Conservation (phyloP, 73 alveolate genomes). For the Blepharisma japonicum region DNA sequence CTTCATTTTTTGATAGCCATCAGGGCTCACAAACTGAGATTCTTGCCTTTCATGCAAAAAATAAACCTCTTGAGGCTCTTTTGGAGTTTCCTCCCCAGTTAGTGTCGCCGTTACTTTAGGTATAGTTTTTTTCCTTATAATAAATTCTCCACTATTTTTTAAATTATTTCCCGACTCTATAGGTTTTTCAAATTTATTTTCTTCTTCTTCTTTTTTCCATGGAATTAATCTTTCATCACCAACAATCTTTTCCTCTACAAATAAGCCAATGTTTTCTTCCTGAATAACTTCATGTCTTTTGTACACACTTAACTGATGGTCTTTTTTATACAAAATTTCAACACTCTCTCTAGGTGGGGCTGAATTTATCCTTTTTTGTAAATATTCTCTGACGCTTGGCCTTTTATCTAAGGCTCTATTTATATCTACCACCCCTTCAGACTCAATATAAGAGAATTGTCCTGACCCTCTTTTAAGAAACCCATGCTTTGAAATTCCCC, state of each 20-base stretch:
- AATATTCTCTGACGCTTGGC: too few relatives aligned
- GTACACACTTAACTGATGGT: background rate
- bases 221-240: background rate
- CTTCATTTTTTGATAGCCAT: too few relatives aligned
- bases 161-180: background rate
- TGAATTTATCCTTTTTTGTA: too few relatives aligned
- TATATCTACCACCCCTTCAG: background rate
- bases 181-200: background rate
- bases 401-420: slow-evolving; percentile 20
- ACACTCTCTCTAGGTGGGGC: background rate
- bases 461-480: slow-evolving; percentile 17
- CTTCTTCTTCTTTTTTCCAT: background rate
- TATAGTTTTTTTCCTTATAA: background rate
- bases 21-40: too few relatives aligned
- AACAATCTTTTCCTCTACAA: background rate
- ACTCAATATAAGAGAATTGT: background rate
- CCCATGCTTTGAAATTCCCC: slow-evolving; percentile 15
- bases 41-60: too few relatives aligned
- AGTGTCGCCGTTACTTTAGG: too few relatives aligned
- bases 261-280: background rate
- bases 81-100: too few relatives aligned
- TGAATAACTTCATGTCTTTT: slow-evolving; percentile 14
- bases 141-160: slow-evolving; percentile 7
- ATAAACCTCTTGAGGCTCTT: too few relatives aligned
- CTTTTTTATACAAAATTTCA: background rate